Conservation (phyloP, 2,329 filamentous ascomycete species). For the Epichloe sibirici region DNA sequence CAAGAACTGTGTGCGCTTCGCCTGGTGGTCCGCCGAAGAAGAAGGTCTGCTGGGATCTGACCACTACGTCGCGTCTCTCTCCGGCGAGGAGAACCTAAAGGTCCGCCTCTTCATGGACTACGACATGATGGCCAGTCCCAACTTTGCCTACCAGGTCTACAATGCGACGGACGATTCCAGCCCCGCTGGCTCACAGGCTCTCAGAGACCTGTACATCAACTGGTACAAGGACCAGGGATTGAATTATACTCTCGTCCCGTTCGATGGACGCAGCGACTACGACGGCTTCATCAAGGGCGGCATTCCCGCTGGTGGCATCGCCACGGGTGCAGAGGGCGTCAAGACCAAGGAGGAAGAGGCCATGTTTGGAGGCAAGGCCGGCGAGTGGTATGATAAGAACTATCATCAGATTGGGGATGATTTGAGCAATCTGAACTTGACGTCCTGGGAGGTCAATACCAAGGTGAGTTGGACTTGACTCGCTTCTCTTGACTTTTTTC, state of each 20-base stretch:
- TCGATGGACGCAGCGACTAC: conserved; percentile 72
- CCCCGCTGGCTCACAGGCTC: conserved; percentile 57
- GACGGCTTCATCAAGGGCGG: conserved; percentile 61
- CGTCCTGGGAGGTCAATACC: conserved; percentile 49
- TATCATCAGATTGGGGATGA: conserved; percentile 53
- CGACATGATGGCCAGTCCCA: conserved; percentile 56
- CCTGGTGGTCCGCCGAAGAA: conserved; percentile 58
- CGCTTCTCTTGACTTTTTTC: conserved; percentile 9
- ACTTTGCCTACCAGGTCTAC: conserved; percentile 58
- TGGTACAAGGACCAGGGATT: conserved; percentile 52
- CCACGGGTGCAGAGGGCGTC: conserved; percentile 64
- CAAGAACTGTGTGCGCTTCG: conserved; percentile 54
- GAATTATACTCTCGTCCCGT: conserved; percentile 59
- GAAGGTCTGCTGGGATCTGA: conserved; percentile 52
- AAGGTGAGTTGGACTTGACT: conserved; percentile 29
- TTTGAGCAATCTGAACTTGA: conserved; percentile 43
- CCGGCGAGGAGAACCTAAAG: conserved; percentile 45
- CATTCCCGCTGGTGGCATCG: conserved; percentile 64
- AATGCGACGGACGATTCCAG: conserved; percentile 58
- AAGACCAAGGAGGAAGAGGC: conserved; percentile 56
- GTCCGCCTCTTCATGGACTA: conserved; percentile 59
- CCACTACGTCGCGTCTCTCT: conserved; percentile 45
- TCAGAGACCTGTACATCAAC: conserved; percentile 54
- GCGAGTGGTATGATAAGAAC: conserved; percentile 45
- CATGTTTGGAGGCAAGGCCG: conserved; percentile 60